phyloP scores from a whole-genome alignment of 2,329 filamentous ascomycete genomes.

The Microascus cirrosus region DNA sequence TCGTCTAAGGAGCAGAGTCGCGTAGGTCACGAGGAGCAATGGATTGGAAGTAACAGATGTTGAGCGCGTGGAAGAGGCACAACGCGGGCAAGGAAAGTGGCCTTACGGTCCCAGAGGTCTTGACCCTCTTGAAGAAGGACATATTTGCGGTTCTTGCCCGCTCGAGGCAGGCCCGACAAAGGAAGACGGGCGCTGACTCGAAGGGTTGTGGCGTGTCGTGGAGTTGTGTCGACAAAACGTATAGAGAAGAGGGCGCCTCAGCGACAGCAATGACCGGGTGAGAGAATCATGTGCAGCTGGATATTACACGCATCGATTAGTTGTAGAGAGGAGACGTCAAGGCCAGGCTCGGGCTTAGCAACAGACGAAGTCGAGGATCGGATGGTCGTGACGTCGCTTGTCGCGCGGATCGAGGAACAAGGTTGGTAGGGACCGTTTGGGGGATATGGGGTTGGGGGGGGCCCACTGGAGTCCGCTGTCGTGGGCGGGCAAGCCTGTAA shows the following conservation, averaged over 20 bases:
- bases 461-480: not conserved
- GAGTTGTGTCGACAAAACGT: not conserved
- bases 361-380: not conserved
- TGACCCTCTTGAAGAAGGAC: slow-evolving; percentile 51
- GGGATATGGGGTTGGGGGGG: not conserved
- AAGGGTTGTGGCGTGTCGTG: not conserved
- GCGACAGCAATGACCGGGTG: not conserved
- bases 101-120: slow-evolving; percentile 43
- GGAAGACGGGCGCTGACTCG: not conserved
- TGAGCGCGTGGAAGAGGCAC: not conserved
- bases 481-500: not conserved
- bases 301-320: not conserved
- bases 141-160: slow-evolving; percentile 21
- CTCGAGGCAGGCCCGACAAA: slow-evolving; percentile 3
- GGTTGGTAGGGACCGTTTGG: not conserved
- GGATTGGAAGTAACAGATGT: not conserved
- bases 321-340: not conserved
- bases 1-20: not conserved
- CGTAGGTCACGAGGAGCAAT: not conserved
- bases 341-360: not conserved
- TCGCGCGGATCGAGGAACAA: not conserved
- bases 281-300: not conserved
- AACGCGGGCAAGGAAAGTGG: not conserved
- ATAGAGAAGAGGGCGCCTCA: not conserved
- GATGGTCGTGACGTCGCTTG: not conserved